Conservation (phyloP, 2,329 filamentous ascomycete genomes). For the Aspergillus texensis region DNA sequence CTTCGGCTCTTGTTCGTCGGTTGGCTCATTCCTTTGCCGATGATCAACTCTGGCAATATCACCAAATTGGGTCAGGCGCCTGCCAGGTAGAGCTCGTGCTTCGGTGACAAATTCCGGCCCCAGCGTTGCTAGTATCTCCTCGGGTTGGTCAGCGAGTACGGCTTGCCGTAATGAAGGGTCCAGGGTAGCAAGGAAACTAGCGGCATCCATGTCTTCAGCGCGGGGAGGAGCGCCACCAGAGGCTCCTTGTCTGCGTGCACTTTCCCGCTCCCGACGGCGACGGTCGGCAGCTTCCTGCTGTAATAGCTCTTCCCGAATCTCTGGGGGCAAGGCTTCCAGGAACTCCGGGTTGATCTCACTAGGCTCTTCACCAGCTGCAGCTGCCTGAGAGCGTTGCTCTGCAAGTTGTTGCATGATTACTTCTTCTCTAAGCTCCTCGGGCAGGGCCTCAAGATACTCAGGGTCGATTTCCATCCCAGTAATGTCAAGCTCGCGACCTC, state of each 20-base stretch:
- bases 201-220: conserved; percentile 85
- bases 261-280: conserved; percentile 83
- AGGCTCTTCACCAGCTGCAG: conserved; percentile 66
- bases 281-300: conserved; percentile 88
- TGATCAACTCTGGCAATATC: conserved; percentile 45
- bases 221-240: conserved; percentile 52
- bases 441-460: conserved; percentile 94
- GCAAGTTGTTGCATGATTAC: conserved; percentile 91
- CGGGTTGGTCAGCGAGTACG: conserved; percentile 88
- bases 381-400: conserved; percentile 78
- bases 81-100: conserved; percentile 70
- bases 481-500: conserved; percentile 87
- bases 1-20: conserved; percentile 52
- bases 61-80: conserved; percentile 58
- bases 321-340: conserved; percentile 84
- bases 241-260: conserved; percentile 68
- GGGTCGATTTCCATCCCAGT: conserved; percentile 92
- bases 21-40: conserved; percentile 37
- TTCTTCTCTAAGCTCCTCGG: conserved; percentile 93
- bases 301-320: conserved; percentile 86
- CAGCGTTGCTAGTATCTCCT: conserved; percentile 80
- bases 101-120: conserved; percentile 85
- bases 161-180: conserved; percentile 82
- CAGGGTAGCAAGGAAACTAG: conserved; percentile 88
- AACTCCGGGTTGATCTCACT: conserved; percentile 82